Percentiles rank a stretch among this genome's conserved stretches.
These are phyloP conservation scores for Lunularia cruciata DNA, from an alignment of 225 moss, liverwort and hornwort genomes.

Conservation along the genomic window DNA sequence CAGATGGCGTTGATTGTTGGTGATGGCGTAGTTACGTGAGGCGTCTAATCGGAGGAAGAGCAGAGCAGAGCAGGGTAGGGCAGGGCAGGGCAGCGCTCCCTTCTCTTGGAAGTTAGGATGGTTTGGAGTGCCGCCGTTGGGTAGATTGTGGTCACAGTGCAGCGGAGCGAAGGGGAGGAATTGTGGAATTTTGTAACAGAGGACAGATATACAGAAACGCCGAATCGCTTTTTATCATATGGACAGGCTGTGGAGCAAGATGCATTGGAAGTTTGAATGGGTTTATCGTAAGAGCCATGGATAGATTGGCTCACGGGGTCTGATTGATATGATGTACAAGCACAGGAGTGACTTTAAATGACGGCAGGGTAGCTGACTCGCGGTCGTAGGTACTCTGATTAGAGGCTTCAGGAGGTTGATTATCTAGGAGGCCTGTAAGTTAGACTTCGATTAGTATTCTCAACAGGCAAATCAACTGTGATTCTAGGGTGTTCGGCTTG, in stretches of 20 bases:
- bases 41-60: background rate
- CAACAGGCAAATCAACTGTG: background rate
- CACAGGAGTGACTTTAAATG: background rate
- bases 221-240: constrained; percentile 5
- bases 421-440: background rate
- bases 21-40: constrained; percentile 14
- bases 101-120: constrained; percentile 1
- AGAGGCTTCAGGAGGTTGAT: background rate
- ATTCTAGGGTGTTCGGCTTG: background rate
- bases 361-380: background rate
- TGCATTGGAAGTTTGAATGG: constrained; percentile 40
- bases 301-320: background rate
- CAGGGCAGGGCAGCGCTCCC: too few relatives aligned
- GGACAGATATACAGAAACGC: background rate
- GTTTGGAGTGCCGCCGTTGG: background rate
- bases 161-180: background rate
- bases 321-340: background rate
- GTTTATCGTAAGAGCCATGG: constrained; percentile 18
- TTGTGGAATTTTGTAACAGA: background rate
- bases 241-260: constrained; percentile 38
- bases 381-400: background rate
- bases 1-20: background rate
- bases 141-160: background rate
- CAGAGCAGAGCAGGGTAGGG: too few relatives aligned
- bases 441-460: background rate